Conservation (phyloP, 208 protist species). For the Leishmania amazonensis region DNA sequence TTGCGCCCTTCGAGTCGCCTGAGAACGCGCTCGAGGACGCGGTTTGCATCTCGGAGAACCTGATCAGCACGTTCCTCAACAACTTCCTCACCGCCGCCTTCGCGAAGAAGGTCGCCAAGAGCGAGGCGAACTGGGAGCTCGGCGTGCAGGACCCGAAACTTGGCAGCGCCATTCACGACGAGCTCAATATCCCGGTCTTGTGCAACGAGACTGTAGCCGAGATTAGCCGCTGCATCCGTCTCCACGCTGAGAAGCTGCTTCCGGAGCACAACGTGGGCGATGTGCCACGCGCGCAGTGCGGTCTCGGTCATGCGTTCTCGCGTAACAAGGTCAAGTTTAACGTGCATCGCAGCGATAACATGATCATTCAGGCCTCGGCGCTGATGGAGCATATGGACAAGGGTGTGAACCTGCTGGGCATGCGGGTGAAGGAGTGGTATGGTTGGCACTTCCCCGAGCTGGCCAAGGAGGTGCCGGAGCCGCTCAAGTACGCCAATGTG, state of each 20-base stretch:
- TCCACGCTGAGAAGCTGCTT: conserved; percentile 95
- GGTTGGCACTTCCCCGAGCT: conserved; percentile 99
- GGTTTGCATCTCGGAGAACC: conserved; percentile 96
- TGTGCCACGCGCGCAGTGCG: conserved; percentile 96
- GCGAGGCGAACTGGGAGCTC: conserved; percentile 85
- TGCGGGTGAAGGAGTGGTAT: conserved; percentile 99
- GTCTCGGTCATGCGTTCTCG: conserved; percentile 98
- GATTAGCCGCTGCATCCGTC: conserved; percentile 96
- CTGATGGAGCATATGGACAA: conserved; percentile 99
- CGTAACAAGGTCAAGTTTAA: conserved; percentile 99
- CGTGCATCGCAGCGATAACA: conserved; percentile 98
- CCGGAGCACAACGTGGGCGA: conserved; percentile 95
- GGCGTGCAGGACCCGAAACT: conserved; percentile 97
- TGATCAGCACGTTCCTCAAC: conserved; percentile 87
- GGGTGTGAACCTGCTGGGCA: conserved; percentile 99
- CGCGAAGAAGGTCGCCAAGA: conserved; percentile 90
- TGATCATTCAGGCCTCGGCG: conserved; percentile 99
- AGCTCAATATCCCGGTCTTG: conserved; percentile 82
- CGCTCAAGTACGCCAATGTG: conserved; percentile 94
- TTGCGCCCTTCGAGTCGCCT: conserved; percentile 96
- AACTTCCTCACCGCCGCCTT: conserved; percentile 96
- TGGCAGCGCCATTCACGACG: conserved; percentile 94
- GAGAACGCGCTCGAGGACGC: conserved; percentile 99
- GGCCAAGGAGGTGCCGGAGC: conserved; percentile 96
- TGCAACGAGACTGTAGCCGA: conserved; percentile 90